Percentiles rank a stretch among this genome's conserved stretches.
phyloP scores from a whole-genome alignment of 306 rosid species.

The Clitoria ternatea region DNA sequence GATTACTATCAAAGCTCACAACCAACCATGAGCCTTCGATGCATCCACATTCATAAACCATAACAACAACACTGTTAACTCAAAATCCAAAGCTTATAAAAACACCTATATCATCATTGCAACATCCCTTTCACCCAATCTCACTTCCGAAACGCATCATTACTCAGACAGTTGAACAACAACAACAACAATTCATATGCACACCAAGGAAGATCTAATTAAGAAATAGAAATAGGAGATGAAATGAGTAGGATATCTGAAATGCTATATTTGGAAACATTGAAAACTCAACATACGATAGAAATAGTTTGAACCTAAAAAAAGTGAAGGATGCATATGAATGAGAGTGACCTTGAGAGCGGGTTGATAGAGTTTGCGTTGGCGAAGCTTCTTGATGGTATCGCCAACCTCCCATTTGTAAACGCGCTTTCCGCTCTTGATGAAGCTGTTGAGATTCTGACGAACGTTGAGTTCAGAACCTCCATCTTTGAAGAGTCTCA shows the following conservation, averaged over 20 bases:
- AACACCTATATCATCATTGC: background rate
- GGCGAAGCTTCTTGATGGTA: constrained; percentile 79
- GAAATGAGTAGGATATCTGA: background rate
- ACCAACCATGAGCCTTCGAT: background rate
- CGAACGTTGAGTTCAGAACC: constrained; percentile 54
- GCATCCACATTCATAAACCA: background rate
- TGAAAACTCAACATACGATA: background rate
- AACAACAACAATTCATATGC: background rate
- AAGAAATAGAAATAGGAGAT: background rate
- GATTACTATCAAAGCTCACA: constrained; percentile 4
- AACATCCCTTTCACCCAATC: background rate
- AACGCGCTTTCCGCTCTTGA: constrained; percentile 65
- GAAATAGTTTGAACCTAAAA: background rate
- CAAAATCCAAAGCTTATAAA: background rate
- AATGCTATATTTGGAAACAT: background rate
- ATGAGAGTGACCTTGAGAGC: constrained; percentile 66
- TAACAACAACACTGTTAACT: background rate
- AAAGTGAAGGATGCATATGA: background rate
- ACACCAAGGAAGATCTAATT: too few species aligned
- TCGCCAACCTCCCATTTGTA: constrained; percentile 96
- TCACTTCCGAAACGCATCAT: background rate
- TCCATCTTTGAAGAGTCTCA: constrained; percentile 72
- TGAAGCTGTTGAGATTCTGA: constrained; percentile 59
- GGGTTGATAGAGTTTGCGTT: constrained; percentile 62
- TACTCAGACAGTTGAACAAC: background rate